phyloP scores from a whole-genome alignment of 371 early-diverging fungal genomes.

The Chytridiales sp. region DNA sequence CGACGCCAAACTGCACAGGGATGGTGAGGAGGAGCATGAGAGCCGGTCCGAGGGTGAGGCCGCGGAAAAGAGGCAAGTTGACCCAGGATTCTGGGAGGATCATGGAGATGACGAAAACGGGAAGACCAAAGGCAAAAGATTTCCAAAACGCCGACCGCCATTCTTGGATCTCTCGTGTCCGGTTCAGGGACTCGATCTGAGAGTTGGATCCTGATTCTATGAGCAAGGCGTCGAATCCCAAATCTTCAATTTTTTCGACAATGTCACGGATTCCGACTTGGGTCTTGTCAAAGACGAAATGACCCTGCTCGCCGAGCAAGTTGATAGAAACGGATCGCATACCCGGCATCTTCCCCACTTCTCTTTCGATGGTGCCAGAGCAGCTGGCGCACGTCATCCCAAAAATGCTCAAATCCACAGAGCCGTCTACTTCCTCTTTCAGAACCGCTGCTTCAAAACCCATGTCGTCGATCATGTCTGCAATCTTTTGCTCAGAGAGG shows the following conservation, averaged over 20 bases:
- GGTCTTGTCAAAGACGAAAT: conserved; percentile 63
- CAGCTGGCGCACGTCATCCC: conserved; percentile 94
- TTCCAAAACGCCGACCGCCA: conserved; percentile 70
- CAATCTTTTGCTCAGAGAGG: conserved; percentile 41
- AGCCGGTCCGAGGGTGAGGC: conserved; percentile 65
- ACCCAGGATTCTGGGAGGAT: conserved; percentile 64
- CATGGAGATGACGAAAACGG: conserved; percentile 85
- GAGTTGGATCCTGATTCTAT: conserved; percentile 58
- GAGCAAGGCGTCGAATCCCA: conserved; percentile 86
- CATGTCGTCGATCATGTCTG: conserved; percentile 65
- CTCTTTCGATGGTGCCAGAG: conserved; percentile 74
- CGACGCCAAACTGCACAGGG: conserved; percentile 91
- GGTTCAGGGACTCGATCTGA: conserved; percentile 86
- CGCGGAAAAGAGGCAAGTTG: conserved; percentile 35
- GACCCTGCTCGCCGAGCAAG: conserved; percentile 72
- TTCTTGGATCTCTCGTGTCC: conserved; percentile 80
- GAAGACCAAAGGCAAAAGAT: conserved; percentile 71
- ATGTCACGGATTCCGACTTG: conserved; percentile 74
- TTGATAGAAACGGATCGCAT: conserved; percentile 71
- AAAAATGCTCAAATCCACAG: conserved; percentile 65
- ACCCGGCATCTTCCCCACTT: conserved; percentile 63
- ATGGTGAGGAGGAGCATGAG: conserved; percentile 69
- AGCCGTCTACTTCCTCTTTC: conserved; percentile 14
- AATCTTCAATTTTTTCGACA: conserved; percentile 71
- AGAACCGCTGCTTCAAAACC: conserved; percentile 74